Conservation (phyloP, 306 rosid species). For the Morella rubra region DNA sequence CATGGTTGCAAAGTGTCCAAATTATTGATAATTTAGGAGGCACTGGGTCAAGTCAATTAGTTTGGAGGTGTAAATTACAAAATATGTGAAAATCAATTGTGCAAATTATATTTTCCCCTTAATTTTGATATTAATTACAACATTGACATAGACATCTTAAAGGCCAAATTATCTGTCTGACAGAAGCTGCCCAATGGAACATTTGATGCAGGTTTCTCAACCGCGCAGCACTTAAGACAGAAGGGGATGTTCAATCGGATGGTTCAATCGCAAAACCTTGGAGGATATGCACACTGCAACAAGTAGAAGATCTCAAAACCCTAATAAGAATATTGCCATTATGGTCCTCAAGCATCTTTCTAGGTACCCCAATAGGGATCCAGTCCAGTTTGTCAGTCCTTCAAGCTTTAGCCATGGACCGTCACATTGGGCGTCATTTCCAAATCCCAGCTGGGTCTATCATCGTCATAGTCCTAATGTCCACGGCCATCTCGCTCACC, state of each 20-base stretch:
- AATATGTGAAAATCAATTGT: no score
- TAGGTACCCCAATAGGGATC: constrained; percentile 44
- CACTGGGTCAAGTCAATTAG: no score
- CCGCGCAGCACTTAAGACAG: constrained; percentile 40
- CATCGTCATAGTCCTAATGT: constrained; percentile 27
- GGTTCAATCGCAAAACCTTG: constrained; percentile 50
- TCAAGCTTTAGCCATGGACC: constrained; percentile 61
- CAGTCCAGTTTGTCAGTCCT: constrained; percentile 48
- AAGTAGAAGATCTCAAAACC: constrained; percentile 58
- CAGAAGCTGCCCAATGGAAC: neutral
- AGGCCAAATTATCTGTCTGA: no score
- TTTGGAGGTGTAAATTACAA: no score
- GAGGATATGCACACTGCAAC: constrained; percentile 52
- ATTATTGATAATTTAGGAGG: no score
- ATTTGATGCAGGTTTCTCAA: constrained; percentile 46
- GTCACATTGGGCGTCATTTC: constrained; percentile 51
- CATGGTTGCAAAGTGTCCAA: no score
- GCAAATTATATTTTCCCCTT: neutral
- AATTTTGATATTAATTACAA: neutral
- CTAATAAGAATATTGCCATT: constrained; percentile 45
- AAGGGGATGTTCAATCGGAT: constrained; percentile 44
- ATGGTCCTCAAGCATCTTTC: constrained; percentile 50
- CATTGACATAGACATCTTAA: no score
- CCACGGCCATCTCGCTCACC: constrained; percentile 31
- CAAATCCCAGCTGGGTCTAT: constrained; percentile 49